These are phyloP conservation scores for Globisporangium lucens DNA, from an alignment of 352 stramenopile species.

Conservation along the genomic window DNA sequence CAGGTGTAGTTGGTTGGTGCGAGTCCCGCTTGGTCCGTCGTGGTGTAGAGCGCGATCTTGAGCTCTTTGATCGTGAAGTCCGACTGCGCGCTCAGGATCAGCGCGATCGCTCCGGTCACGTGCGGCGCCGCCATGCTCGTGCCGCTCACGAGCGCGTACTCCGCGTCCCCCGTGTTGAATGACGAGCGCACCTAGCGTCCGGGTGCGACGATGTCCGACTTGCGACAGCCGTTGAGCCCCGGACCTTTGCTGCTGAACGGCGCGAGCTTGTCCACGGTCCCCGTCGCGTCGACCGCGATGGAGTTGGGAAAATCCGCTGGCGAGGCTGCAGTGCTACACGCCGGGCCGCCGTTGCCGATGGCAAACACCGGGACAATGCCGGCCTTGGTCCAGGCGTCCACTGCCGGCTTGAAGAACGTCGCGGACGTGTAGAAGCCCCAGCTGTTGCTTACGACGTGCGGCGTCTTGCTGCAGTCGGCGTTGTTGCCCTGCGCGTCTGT, in stretches of 20 bases:
- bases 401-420: conserved; percentile 7
- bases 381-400: conserved; percentile 24
- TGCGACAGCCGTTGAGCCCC: conserved; percentile 13
- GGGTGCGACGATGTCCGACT: conserved; percentile 28
- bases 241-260: conserved; percentile 30
- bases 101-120: conserved; percentile 19
- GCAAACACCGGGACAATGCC: conserved; percentile 27
- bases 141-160: conserved; percentile 6
- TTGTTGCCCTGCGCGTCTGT: conserved; percentile 2
- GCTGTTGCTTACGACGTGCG: conserved; percentile 20
- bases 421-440: conserved; percentile 15
- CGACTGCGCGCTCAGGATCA: conserved; percentile 21
- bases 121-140: conserved; percentile 22
- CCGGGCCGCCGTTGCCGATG: conserved; percentile 12
- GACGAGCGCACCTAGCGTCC: conserved; percentile 16
- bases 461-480: conserved; percentile 10
- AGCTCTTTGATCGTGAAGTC: conserved; percentile 11
- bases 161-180: not conserved
- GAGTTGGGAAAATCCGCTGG: conserved; percentile 29
- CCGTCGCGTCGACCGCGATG: conserved; percentile 31
- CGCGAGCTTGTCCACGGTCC: conserved; percentile 17
- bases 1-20: conserved; percentile 21
- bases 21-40: conserved; percentile 7
- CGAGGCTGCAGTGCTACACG: conserved; percentile 21
- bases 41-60: conserved; percentile 8